phyloP scores from a whole-genome alignment of 257 asterid genomes.

The Salvia splendens region DNA sequence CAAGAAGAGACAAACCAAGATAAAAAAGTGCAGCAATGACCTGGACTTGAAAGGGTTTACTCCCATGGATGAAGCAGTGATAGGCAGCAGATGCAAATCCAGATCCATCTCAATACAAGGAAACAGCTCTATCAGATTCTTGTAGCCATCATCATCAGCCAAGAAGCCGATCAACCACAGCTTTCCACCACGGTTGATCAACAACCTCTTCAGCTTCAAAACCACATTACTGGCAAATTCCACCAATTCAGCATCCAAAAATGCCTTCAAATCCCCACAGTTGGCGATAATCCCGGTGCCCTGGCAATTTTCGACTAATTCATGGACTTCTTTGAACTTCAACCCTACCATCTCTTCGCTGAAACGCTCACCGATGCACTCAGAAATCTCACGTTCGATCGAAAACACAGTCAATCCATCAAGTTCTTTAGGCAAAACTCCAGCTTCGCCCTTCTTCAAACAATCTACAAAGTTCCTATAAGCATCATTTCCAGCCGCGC shows the following conservation, averaged over 20 bases:
- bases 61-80: constrained; percentile 59
- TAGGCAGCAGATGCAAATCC: constrained; percentile 82
- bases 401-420: constrained; percentile 51
- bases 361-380: constrained; percentile 43
- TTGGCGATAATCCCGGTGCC: constrained; percentile 58
- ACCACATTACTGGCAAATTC: constrained; percentile 49
- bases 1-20: background rate
- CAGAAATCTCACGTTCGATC: constrained; percentile 55
- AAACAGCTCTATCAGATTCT: constrained; percentile 55
- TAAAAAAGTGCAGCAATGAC: constrained; percentile 30
- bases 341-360: constrained; percentile 47
- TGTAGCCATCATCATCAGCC: constrained; percentile 53
- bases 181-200: constrained; percentile 48
- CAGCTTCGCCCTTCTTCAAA: constrained; percentile 49
- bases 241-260: constrained; percentile 49
- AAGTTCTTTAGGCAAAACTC: constrained; percentile 57
- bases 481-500: constrained; percentile 65
- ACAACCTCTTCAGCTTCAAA: constrained; percentile 50
- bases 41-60: constrained; percentile 59
- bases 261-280: constrained; percentile 69
- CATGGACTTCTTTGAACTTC: constrained; percentile 57
- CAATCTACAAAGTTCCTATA: constrained; percentile 48
- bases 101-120: constrained; percentile 67
- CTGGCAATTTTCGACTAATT: constrained; percentile 38
- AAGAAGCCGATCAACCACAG: constrained; percentile 75